Evolutionary conservation across 192 early-diverging fungal genomes (phyloP), one percentile per base, ranked within the genome.

Genomic region (Dissophora ornata): DNA sequence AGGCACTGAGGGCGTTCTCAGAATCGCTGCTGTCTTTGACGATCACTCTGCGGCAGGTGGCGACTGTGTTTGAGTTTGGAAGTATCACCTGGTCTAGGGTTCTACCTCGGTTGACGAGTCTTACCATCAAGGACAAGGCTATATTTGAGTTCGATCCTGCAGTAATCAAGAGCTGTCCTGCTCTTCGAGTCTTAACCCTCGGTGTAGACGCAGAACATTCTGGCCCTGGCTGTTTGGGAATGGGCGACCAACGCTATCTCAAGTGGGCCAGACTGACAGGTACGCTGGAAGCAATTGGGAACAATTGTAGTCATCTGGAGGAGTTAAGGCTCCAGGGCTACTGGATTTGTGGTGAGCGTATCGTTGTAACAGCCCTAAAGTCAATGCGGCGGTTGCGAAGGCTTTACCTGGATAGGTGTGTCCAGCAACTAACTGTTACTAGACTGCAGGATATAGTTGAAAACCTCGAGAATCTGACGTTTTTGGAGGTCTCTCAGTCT

Each of bases 61-160:
- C 22, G 9, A 25, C 22, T 5, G 21, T 25, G 15, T 59, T 32
- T 28, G 29, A 24, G 1, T 26, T 22, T 46, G 18, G 29, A 0
- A 46, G 19, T 15, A 22, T 59, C 29, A 45, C 41, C n/a, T 59
- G 57, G 57, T 30, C 26, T 11, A 59, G 1, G 7, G 3, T 0
- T 3, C 42, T 59, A 19, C 57, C 57, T 6, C 24, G 30, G 18
- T 36, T 59, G 29, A 42, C 36, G 18, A 44, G 42, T 30, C 42
- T 59, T 13, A 30, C n/a, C 30, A 42, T 59, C 42, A 59, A 59
- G 42, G 29, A 59, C 44, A 59, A 47, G 42, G 44, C 57, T 3
- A 21, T 44, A 29, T 59, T 59, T 46, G 57, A 46, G 41, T 30
- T 59, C 29, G 28, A 59, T 26, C 40, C 28, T 2, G 26, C 9